phyloP scores from a whole-genome alignment of 768 basidiomycete species.

The Inosperma sp. region DNA sequence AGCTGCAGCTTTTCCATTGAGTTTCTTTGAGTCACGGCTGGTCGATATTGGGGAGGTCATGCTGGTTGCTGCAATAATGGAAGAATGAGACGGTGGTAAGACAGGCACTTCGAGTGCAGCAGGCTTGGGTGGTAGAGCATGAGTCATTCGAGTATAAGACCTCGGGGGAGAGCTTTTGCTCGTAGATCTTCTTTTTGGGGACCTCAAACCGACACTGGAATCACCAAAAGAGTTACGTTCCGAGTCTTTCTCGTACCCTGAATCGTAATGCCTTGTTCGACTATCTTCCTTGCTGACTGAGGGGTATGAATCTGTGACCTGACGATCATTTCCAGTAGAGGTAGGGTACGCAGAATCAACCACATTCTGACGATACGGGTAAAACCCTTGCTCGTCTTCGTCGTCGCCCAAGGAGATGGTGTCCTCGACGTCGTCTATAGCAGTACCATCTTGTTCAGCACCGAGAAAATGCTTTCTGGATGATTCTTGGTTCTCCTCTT shows the following conservation, averaged over 20 bases:
- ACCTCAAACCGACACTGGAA: background rate
- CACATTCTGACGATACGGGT: slow-evolving; percentile 25
- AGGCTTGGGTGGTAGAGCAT: slow-evolving; percentile 68
- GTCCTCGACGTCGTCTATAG: slow-evolving; percentile 49
- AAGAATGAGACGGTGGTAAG: slow-evolving; percentile 52
- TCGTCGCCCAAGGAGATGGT: slow-evolving; percentile 71
- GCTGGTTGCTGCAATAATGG: slow-evolving; percentile 56
- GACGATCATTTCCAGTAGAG: slow-evolving; percentile 2
- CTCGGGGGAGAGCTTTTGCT: slow-evolving; percentile 23
- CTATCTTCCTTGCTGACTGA: too few species aligned
- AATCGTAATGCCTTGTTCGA: too few species aligned
- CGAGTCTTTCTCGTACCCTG: too few species aligned
- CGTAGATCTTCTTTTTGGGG: slow-evolving; percentile 12
- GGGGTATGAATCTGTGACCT: too few species aligned
- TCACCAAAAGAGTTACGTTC: slow-evolving; percentile 8
- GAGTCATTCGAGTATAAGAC: slow-evolving; percentile 45
- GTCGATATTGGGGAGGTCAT: slow-evolving; percentile 41
- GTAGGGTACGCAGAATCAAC: background rate
- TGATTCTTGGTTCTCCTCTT: slow-evolving; percentile 34
- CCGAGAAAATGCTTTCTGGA: slow-evolving; percentile 19
- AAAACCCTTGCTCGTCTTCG: slow-evolving; percentile 60
- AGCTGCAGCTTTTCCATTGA: slow-evolving; percentile 21
- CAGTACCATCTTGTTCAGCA: slow-evolving; percentile 16
- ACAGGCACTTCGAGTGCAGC: slow-evolving; percentile 47
- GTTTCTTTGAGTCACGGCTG: slow-evolving; percentile 39